Conservation (phyloP, 768 basidiomycete species). For the Pleurotus eryngii region DNA sequence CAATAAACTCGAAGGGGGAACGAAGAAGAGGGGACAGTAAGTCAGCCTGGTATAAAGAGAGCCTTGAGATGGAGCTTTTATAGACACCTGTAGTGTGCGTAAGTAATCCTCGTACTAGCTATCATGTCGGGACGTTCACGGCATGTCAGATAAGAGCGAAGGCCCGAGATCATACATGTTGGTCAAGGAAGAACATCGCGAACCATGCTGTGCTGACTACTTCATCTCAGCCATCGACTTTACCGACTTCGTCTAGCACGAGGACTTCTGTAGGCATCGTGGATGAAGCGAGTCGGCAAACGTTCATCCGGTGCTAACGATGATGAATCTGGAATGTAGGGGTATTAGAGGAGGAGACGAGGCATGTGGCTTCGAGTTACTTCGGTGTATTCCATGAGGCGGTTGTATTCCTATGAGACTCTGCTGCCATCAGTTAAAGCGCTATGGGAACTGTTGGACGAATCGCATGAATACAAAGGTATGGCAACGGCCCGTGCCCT, state of each 20-base stretch:
- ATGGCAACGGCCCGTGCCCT: not conserved
- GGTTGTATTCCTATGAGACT: not conserved
- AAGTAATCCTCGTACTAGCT: too few relatives aligned
- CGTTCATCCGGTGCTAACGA: not conserved
- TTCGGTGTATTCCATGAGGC: slow-evolving; percentile 5
- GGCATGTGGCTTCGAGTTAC: not conserved
- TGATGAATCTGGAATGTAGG: not conserved
- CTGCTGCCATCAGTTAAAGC: not conserved
- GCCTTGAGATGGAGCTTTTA: not conserved
- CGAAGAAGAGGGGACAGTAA: not conserved
- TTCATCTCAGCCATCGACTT: not conserved
- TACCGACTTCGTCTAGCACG: not conserved
- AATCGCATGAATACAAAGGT: not conserved
- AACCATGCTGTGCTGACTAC: not conserved
- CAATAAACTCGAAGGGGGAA: not conserved
- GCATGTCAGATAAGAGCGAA: slow-evolving; percentile 6
- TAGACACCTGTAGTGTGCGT: not conserved
- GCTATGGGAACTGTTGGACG: not conserved
- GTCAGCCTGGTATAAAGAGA: not conserved
- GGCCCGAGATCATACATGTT: not conserved
- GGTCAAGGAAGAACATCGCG: not conserved
- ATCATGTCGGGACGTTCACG: too few relatives aligned
- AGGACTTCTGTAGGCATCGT: not conserved
- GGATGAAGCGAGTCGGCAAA: not conserved
- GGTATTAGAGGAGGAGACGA: not conserved